Percentiles rank a stretch among this genome's conserved stretches.
phyloP scores from a whole-genome alignment of 2,329 filamentous ascomycete genomes.

The Falciphora oryzae region DNA sequence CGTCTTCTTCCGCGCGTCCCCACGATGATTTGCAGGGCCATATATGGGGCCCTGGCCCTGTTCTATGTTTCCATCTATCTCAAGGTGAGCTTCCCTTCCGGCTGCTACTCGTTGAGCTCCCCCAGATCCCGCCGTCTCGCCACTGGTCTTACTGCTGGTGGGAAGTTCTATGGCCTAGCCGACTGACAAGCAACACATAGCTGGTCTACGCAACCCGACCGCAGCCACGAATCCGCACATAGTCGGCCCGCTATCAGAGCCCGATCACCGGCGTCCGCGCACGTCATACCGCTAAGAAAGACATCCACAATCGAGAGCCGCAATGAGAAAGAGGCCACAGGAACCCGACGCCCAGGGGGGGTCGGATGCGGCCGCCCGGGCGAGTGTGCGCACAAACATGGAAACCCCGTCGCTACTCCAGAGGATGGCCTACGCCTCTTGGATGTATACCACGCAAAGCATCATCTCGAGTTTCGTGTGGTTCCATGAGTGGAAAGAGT shows the following conservation, averaged over 20 bases:
- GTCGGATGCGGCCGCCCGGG: background rate
- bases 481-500: conserved; percentile 22
- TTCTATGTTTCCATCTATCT: conserved; percentile 9
- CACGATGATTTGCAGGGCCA: conserved; percentile 3
- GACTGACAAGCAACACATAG: background rate
- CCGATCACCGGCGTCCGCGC: background rate
- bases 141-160: background rate
- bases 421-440: conserved; percentile 6
- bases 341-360: background rate
- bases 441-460: conserved; percentile 5
- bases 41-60: background rate
- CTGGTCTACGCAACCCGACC: conserved; percentile 2
- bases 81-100: background rate
- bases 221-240: conserved; percentile 5
- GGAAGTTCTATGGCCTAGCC: background rate
- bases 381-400: background rate
- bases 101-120: no score
- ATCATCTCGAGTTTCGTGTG: conserved; percentile 13
- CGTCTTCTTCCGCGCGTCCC: no score
- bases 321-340: background rate
- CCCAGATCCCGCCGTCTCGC: no score
- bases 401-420: conserved; percentile 6
- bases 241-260: background rate
- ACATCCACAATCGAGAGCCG: background rate
- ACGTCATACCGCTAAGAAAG: background rate